phyloP scores from a whole-genome alignment of 345 rosid species.

The Bretschneidera sinensis region DNA sequence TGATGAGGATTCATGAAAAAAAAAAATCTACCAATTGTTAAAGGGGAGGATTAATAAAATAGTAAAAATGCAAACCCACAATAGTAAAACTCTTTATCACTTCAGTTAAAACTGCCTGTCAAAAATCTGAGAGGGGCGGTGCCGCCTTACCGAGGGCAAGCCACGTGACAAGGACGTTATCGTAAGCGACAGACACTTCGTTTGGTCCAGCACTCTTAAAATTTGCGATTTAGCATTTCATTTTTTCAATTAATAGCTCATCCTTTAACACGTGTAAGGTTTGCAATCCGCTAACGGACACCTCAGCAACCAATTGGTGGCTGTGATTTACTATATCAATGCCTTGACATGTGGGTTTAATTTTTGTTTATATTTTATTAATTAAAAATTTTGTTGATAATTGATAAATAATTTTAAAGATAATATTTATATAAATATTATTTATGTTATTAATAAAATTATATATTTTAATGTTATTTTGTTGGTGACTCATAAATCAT shows the following conservation, averaged over 20 bases:
- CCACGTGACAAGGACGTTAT: conserved; percentile 38
- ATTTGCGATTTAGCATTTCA: no score
- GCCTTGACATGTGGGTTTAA: no score
- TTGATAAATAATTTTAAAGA: no score
- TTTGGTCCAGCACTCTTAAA: neutral
- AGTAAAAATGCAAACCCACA: neutral
- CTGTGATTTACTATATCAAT: conserved; percentile 5
- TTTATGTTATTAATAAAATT: no score
- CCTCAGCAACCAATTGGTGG: conserved; percentile 14
- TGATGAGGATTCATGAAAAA: no score
- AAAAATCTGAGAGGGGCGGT: conserved; percentile 34
- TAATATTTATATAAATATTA: no score
- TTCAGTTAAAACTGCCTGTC: no score
- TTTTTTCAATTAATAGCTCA: neutral
- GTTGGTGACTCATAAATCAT: no score
- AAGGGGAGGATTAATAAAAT: neutral
- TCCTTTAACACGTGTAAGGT: conserved; percentile 17
- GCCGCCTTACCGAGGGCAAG: conserved; percentile 27
- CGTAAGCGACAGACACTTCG: neutral
- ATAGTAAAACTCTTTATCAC: no score
- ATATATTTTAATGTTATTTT: no score
- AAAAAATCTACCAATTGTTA: neutral
- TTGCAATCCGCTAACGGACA: conserved; percentile 1
- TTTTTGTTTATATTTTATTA: no score
- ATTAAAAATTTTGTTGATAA: no score